Conservation (phyloP, 139 green algal genomes). For the Closterium sp. region DNA sequence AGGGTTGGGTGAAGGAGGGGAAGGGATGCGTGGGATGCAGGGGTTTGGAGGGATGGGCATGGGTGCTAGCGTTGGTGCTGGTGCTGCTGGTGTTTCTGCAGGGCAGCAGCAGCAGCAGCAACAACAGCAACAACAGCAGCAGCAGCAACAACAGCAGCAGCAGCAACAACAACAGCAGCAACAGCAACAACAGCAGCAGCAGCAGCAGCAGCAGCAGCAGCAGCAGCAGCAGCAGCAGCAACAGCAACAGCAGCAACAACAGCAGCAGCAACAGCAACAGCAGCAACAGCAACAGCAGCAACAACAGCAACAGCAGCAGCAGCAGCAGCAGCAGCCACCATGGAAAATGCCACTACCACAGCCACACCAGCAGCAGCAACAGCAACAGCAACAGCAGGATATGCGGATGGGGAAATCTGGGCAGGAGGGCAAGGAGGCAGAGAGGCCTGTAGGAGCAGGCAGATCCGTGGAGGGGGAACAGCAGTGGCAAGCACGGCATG, state of each 20-base stretch:
- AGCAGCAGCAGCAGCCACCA: not conserved
- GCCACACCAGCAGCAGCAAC: too few species aligned
- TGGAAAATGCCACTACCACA: not conserved
- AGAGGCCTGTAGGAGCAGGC: not conserved
- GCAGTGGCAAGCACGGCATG: not conserved
- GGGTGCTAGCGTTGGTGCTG: not conserved
- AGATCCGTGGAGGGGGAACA: not conserved
- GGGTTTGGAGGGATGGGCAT: not conserved
- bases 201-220: constrained; percentile 6
- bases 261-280: not conserved
- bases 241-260: not conserved
- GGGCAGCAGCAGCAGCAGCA: not conserved
- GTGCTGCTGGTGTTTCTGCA: not conserved
- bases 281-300: not conserved
- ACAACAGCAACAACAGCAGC: not conserved
- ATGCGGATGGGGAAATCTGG: not conserved
- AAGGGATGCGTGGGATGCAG: not conserved
- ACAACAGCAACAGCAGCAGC: not conserved
- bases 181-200: constrained; percentile 1
- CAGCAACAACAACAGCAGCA: constrained; percentile 4
- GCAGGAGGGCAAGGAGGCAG: not conserved
- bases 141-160: constrained; percentile 11
- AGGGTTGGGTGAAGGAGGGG: not conserved
- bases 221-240: constrained; percentile 2
- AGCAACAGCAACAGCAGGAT: not conserved